These are phyloP conservation scores for Pilasporangium apinafurcum DNA, from an alignment of 352 stramenopile genomes.

Conservation along the genomic window DNA sequence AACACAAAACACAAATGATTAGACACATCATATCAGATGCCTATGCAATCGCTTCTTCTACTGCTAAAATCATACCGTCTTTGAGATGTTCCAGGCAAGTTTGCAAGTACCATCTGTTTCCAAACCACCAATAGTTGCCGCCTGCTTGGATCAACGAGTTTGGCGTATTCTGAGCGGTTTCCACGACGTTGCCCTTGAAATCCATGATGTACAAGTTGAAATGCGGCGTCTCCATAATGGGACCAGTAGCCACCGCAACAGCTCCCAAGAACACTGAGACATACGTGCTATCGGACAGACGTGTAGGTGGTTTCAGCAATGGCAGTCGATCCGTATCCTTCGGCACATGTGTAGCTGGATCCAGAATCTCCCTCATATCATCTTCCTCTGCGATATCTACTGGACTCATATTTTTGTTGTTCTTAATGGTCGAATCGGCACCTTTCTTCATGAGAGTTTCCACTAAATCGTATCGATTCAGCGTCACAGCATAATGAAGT, in stretches of 20 bases:
- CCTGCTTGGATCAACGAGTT: slow-evolving; percentile 84
- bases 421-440: slow-evolving; percentile 66
- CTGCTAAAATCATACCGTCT: slow-evolving; percentile 64
- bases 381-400: slow-evolving; percentile 73
- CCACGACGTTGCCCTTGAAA: slow-evolving; percentile 58
- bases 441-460: slow-evolving; percentile 86
- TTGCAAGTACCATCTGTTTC: slow-evolving; percentile 86
- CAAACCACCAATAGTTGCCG: slow-evolving; percentile 87
- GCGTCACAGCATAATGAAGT: slow-evolving; percentile 80
- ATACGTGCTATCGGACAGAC: slow-evolving; percentile 76
- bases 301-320: slow-evolving; percentile 42
- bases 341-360: slow-evolving; percentile 31
- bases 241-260: slow-evolving; percentile 71
- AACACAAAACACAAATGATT: slow-evolving; percentile 4
- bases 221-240: slow-evolving; percentile 84
- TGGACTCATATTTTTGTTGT: slow-evolving; percentile 57
- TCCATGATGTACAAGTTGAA: slow-evolving; percentile 86
- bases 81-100: slow-evolving; percentile 82
- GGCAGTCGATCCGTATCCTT: slow-evolving; percentile 27
- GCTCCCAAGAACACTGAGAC: slow-evolving; percentile 82
- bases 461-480: slow-evolving; percentile 74
- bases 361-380: slow-evolving; percentile 72
- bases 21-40: background rate
- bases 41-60: no score
- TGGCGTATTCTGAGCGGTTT: slow-evolving; percentile 66